These are phyloP conservation scores for Colletotrichum salicis DNA, from an alignment of 2,329 filamentous ascomycete species.

Conservation along the genomic window DNA sequence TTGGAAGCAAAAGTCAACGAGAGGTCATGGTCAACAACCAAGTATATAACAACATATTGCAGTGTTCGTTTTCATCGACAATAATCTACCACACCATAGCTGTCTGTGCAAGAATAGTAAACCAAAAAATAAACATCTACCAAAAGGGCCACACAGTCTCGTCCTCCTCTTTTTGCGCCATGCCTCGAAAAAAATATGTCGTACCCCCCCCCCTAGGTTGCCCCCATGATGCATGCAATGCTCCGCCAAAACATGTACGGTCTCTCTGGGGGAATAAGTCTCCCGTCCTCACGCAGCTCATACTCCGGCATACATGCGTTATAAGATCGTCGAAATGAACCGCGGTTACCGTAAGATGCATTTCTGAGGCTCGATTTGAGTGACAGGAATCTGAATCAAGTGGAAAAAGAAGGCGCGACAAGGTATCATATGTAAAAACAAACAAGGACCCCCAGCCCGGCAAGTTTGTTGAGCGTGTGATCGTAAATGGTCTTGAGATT, in stretches of 20 bases:
- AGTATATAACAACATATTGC: not conserved
- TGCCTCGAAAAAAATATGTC: slow-evolving; percentile 3
- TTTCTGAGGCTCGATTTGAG: not conserved
- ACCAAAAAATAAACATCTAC: slow-evolving; percentile 8
- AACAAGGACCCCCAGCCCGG: slow-evolving; percentile 12
- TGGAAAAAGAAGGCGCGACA: slow-evolving; percentile 31
- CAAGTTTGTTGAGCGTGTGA: not conserved
- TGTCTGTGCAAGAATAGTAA: not conserved
- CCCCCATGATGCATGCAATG: slow-evolving; percentile 24
- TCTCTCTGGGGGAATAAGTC: slow-evolving; percentile 1
- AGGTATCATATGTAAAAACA: slow-evolving; percentile 43
- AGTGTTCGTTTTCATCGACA: slow-evolving; percentile 2
- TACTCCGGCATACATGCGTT: slow-evolving; percentile 38
- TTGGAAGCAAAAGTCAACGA: not conserved
- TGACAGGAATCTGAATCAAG: slow-evolving; percentile 28
- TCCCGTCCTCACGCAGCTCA: slow-evolving; percentile 26
- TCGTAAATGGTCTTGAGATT: not conserved
- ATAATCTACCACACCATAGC: slow-evolving; percentile 3
- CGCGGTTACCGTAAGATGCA: slow-evolving; percentile 21
- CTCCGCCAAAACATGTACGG: slow-evolving; percentile 8
- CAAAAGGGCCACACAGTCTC: not conserved
- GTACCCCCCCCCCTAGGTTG: slow-evolving; percentile 8
- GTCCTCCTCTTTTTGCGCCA: slow-evolving; percentile 18
- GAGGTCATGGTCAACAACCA: not conserved
- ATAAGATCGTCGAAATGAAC: slow-evolving; percentile 22